Evolutionary conservation across 225 moss, liverwort and hornwort genomes (phyloP), one percentile per base, ranked within the genome.

Genomic region (Rhytidiadelphus loreus): DNA sequence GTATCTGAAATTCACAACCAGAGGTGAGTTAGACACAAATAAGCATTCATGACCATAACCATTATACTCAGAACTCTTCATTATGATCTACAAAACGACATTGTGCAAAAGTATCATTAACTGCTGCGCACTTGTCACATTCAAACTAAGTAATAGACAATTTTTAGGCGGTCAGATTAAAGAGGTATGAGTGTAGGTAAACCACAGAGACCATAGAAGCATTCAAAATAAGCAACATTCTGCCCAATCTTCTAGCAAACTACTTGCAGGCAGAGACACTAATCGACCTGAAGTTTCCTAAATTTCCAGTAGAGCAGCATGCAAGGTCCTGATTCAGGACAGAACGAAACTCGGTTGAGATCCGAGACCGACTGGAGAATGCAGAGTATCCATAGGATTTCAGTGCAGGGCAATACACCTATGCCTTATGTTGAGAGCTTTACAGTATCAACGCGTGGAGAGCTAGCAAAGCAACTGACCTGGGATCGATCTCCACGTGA

Each of bases 401-500:
- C 46, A 57, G 25, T 11, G 60, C 22, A 72, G 80, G 19, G 43
- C 26, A 39, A 10, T 66, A 41, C 41, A 83, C 2, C 26, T 25
- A 79, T 9, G 35, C 29, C 20, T 33, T 24, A 28, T 6, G 37
- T 41, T 55, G 39, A 62, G 39, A 56, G 37, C 26, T 59, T 29
- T 12, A 35, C 82, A 66, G 28, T 21, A 73, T 29, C 46, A 64
- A 65, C 59, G 61, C 24, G 26, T 22, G 6, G 2, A 87, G 56
- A 70, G 70, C 41, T 44, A 59, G 60, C 14, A 90, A 74, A 84
- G 55, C 30, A 48, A 86, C 93, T 92, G 48, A 93, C 93, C 96
- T 92, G 48, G 95, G 96, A 63, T 96, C 96, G 62, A 96, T 94
- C 88, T 94, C 94, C 43, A 96, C 96, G 64, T 96, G 83, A 74